Conservation (phyloP, 805 yeast species). For the Kuraishia piskuri region DNA sequence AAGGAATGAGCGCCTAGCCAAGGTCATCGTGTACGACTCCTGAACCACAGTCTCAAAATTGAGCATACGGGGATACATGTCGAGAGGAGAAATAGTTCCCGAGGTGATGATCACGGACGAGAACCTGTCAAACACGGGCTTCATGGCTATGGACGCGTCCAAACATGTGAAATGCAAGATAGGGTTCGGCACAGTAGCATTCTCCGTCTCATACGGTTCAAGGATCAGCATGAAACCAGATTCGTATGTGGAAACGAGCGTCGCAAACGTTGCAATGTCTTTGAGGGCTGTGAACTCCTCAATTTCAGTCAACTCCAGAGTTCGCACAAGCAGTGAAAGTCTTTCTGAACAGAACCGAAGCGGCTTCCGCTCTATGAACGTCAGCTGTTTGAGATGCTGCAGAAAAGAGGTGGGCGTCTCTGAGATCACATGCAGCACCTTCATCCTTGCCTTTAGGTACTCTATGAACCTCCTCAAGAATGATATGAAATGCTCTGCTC, state of each 20-base stretch:
- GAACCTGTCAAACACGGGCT: constrained; percentile 91
- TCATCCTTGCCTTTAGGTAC: constrained; percentile 94
- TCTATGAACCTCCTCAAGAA: constrained; percentile 89
- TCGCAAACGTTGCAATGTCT: constrained; percentile 95
- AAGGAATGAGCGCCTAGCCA: constrained; percentile 83
- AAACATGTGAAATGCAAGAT: constrained; percentile 86
- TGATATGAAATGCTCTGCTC: constrained; percentile 95
- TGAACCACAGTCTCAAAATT: constrained; percentile 90
- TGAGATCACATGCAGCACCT: constrained; percentile 93
- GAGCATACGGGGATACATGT: constrained; percentile 97
- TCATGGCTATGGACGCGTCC: constrained; percentile 96
- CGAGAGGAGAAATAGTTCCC: constrained; percentile 96
- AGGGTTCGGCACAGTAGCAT: constrained; percentile 94
- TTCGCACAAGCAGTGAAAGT: constrained; percentile 77
- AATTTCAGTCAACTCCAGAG: constrained; percentile 77
- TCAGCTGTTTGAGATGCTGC: constrained; percentile 86
- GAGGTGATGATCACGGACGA: constrained; percentile 91
- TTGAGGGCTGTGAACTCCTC: constrained; percentile 91
- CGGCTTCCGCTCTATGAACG: constrained; percentile 90
- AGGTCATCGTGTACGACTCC: constrained; percentile 92
- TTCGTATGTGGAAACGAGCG: constrained; percentile 91
- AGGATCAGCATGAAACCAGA: constrained; percentile 84
- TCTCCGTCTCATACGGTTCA: constrained; percentile 94
- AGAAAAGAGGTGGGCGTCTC: constrained; percentile 93
- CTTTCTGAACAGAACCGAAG: constrained; percentile 88